Evolutionary conservation across 1,284 basidiomycete species (phyloP).

Genomic region (Ceratobasidium papillatum): DNA sequence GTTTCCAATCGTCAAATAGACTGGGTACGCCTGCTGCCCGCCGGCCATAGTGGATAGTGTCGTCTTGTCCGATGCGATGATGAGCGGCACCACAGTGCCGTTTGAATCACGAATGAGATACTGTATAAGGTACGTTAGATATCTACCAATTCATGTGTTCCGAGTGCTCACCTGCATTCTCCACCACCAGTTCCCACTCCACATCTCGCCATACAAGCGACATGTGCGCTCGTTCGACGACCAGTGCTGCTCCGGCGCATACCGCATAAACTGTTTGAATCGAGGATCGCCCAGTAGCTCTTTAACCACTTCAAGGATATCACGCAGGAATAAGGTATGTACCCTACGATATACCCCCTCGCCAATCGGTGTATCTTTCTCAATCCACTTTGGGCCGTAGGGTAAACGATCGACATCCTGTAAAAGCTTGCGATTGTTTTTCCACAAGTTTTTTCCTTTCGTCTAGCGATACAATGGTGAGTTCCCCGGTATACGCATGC

Average conservation of each 20-base stretch:
- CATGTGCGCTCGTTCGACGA: not conserved
- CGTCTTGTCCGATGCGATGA: not conserved
- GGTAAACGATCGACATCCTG: too few species aligned
- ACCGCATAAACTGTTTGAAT: not conserved
- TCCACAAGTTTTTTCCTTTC: not conserved
- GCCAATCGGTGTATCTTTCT: too few species aligned
- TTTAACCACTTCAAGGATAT: not conserved
- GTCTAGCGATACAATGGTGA: not conserved
- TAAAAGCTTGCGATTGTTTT: not conserved
- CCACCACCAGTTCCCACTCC: slow-evolving; percentile 34
- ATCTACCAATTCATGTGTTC: too few species aligned
- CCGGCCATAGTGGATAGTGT: not conserved
- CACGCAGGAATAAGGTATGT: not conserved
- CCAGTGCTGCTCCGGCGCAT: slow-evolving; percentile 21
- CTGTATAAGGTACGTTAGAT: not conserved
- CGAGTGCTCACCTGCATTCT: slow-evolving; percentile 5
- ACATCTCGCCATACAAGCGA: slow-evolving; percentile 11
- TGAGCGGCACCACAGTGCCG: slow-evolving; percentile 7
- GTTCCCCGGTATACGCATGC: not conserved
- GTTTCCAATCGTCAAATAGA: slow-evolving; percentile 22
- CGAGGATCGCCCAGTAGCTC: not conserved
- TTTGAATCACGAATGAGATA: not conserved
- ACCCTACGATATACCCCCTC: not conserved
- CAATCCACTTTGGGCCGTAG: too few species aligned
- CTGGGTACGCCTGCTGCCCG: not conserved